Evolutionary conservation across 140 eudicot genomes (phyloP), one percentile per base, ranked within the genome.

Genomic region (Anethum foeniculum): DNA sequence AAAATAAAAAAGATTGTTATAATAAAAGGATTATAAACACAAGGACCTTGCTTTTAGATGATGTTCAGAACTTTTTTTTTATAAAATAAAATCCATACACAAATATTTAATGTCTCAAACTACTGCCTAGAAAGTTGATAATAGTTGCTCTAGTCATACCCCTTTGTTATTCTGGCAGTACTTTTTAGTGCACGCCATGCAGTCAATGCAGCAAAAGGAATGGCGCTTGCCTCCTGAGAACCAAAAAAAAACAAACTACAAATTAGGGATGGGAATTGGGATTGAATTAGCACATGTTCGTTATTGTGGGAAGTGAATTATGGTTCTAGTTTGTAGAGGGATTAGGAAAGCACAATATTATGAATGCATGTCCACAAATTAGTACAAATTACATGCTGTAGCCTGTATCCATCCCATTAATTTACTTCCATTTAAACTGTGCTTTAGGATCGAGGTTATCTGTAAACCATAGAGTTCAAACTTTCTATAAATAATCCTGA

Each of bases 161-260:
- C 99, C 80, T 89, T 72, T 44, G 85, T 86, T 84, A 91, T 92
- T 81, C 92, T 88, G 65, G 97, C 99, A 30, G 92, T 92, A 48
- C 96, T 87, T 87, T 85, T 92, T 64, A 95, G 84, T 34, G 97
- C 99, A 83, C 99, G 97, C 99, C 99, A 95, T 79, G 99, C 99
- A 84, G 99, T 95, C 86, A 92, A 84, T 47, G 97, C 96, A 85
- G 99, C 96, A 85, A 95, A 95, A 76, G 97, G 97, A 82, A 95
- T 95, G 38, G 97, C 97, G 77, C 97, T 83, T 65, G 99, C 97
- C 77, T 92, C 99, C 97, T 95, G 93, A 82, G 79, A 69, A 81
- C 58, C 82, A 48, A 62, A 62, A 48, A 62, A 62, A 16, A 79
- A 47, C 32, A 71, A 69, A 15, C 51, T 48, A 79, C 64, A 52